phyloP scores from a whole-genome alignment of 2,329 filamentous ascomycete species.

The Hymenotorrendiella dingleyae region DNA sequence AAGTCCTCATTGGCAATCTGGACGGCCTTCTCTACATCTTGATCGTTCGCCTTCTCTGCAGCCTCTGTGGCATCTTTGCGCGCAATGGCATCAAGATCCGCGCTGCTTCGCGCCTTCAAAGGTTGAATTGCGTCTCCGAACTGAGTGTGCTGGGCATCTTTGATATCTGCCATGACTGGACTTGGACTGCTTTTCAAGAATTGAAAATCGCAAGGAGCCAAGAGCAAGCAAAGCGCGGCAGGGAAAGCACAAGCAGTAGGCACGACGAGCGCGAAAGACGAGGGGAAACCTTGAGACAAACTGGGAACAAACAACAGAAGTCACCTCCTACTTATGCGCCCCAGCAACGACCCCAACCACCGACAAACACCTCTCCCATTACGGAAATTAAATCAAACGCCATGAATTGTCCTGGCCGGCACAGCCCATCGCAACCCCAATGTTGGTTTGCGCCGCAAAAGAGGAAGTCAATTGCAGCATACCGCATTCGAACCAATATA shows the following conservation, averaged over 20 bases:
- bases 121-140: constrained; percentile 22
- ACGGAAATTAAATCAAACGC: no score
- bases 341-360: no score
- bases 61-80: constrained; percentile 8
- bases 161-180: constrained; percentile 15
- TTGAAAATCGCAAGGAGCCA: background rate
- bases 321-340: constrained; percentile 3
- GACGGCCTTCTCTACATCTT: constrained; percentile 19
- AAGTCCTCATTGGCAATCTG: constrained; percentile 24
- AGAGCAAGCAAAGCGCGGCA: background rate
- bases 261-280: background rate
- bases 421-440: no score
- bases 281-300: background rate
- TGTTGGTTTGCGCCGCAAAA: no score
- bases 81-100: constrained; percentile 7
- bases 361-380: no score
- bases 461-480: no score
- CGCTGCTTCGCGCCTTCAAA: constrained; percentile 10
- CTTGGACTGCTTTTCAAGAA: background rate
- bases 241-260: background rate
- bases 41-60: constrained; percentile 15
- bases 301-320: background rate
- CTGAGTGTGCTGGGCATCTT: constrained; percentile 13
- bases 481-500: no score
- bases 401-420: no score